A percentile compares a stretch with the other conserved stretches of the same genome.
Evolutionary conservation across 805 yeast genomes (phyloP).

Genomic region (Monosporozyma servazzii): DNA sequence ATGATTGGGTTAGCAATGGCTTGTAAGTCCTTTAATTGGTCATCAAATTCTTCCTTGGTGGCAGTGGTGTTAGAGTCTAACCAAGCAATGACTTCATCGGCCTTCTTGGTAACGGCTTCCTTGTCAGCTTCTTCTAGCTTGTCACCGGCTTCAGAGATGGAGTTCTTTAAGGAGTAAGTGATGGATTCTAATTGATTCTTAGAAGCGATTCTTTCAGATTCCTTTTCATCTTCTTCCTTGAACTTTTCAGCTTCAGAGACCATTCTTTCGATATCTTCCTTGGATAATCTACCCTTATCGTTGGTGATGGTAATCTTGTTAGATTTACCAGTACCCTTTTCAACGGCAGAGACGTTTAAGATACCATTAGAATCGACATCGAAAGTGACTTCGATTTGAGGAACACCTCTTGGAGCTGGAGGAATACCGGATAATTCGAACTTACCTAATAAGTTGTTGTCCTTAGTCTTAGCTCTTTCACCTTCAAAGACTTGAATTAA

Average conservation of each 20-base stretch:
- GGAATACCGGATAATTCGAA: constrained; percentile 95
- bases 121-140: constrained; percentile 66
- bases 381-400: constrained; percentile 95
- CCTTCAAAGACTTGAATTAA: constrained; percentile 97
- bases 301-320: constrained; percentile 95
- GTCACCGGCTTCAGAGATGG: constrained; percentile 70
- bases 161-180: constrained; percentile 86
- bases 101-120: constrained; percentile 70
- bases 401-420: constrained; percentile 99
- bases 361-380: constrained; percentile 97
- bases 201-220: constrained; percentile 84
- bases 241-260: constrained; percentile 95
- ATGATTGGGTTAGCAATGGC: constrained; percentile 93
- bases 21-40: constrained; percentile 94
- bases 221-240: constrained; percentile 95
- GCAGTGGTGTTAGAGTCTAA: constrained; percentile 89
- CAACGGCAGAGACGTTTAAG: constrained; percentile 92
- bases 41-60: constrained; percentile 83
- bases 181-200: constrained; percentile 95
- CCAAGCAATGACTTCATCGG: constrained; percentile 82
- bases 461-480: constrained; percentile 95
- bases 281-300: constrained; percentile 97
- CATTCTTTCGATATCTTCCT: constrained; percentile 97
- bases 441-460: constrained; percentile 95
- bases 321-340: constrained; percentile 98